Conservation (phyloP, 2,329 filamentous ascomycete genomes). For the Thielaviopsis musarum region DNA sequence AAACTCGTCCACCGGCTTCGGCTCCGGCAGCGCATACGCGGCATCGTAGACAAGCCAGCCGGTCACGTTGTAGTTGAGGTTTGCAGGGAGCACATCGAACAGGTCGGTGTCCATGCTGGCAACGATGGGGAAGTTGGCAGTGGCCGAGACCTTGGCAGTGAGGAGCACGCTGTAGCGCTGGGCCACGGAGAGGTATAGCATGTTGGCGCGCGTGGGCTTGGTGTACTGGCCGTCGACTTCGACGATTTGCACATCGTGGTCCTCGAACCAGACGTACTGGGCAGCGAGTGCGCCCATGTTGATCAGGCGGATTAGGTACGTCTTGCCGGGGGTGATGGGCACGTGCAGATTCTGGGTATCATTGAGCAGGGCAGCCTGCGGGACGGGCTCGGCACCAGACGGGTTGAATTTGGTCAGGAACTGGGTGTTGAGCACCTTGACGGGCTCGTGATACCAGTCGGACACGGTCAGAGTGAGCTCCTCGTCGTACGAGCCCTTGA, state of each 20-base stretch:
- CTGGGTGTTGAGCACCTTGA: conserved; percentile 26
- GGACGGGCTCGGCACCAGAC: conserved; percentile 46
- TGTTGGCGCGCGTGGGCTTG: conserved; percentile 39
- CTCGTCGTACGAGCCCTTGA: conserved; percentile 38
- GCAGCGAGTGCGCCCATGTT: conserved; percentile 58
- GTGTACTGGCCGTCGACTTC: conserved; percentile 60
- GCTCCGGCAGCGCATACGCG: conserved; percentile 26
- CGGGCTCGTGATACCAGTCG: conserved; percentile 53
- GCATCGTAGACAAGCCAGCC: conserved; percentile 46
- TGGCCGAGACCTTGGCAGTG: conserved; percentile 41
- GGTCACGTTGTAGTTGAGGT: conserved; percentile 51
- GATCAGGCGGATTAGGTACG: conserved; percentile 55
- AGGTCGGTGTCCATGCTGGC: conserved; percentile 48
- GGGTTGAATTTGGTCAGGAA: conserved; percentile 40
- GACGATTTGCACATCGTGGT: conserved; percentile 49
- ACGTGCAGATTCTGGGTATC: conserved; percentile 47
- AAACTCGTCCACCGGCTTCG: conserved; percentile 42
- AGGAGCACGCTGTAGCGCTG: conserved; percentile 48
- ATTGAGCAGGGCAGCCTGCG: conserved; percentile 53
- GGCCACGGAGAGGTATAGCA: conserved; percentile 50
- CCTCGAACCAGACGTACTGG: conserved; percentile 51
- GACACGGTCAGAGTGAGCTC: conserved; percentile 48
- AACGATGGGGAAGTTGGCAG: conserved; percentile 49
- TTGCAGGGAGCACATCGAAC: conserved; percentile 50
- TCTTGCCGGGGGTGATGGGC: conserved; percentile 46